Conservation (phyloP, 2,329 filamentous ascomycete species). For the Lachnellula cervina region DNA sequence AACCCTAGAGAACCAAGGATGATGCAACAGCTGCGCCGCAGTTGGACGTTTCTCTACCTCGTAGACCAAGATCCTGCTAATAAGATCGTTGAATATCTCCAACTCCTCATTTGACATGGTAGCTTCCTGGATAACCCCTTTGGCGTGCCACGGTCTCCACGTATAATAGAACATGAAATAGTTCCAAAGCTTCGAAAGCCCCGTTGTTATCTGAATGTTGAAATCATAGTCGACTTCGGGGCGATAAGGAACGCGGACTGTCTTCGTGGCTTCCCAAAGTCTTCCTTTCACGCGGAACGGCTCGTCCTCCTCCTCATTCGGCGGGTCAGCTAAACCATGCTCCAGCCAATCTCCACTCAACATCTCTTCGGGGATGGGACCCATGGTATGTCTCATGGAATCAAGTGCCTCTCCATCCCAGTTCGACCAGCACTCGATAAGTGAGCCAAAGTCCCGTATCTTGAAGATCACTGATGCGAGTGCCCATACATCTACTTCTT, state of each 20-base stretch:
- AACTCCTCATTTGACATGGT: neutral
- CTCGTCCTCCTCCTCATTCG: neutral
- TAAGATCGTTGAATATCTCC: neutral
- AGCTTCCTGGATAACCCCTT: neutral
- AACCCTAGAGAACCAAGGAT: conserved; percentile 5
- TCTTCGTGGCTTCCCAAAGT: neutral
- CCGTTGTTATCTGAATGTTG: neutral
- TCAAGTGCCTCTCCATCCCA: neutral
- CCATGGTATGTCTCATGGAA: neutral
- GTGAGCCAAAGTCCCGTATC: neutral
- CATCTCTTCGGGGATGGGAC: neutral
- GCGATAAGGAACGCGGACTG: neutral
- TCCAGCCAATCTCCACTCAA: neutral
- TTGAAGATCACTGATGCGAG: conserved; percentile 1
- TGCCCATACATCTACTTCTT: conserved; percentile 1
- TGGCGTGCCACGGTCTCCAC: neutral
- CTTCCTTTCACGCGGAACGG: neutral
- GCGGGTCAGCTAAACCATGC: neutral
- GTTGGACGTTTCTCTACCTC: conserved; percentile 1
- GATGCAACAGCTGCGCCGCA: conserved; percentile 1
- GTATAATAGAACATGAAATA: neutral
- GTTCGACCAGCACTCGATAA: neutral
- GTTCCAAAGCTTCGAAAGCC: neutral
- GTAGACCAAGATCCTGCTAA: neutral
- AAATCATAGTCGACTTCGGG: neutral